Evolutionary conservation across 495 filamentous ascomycete genomes (phyloP).

Genomic region (Penicillium ochrochloron): DNA sequence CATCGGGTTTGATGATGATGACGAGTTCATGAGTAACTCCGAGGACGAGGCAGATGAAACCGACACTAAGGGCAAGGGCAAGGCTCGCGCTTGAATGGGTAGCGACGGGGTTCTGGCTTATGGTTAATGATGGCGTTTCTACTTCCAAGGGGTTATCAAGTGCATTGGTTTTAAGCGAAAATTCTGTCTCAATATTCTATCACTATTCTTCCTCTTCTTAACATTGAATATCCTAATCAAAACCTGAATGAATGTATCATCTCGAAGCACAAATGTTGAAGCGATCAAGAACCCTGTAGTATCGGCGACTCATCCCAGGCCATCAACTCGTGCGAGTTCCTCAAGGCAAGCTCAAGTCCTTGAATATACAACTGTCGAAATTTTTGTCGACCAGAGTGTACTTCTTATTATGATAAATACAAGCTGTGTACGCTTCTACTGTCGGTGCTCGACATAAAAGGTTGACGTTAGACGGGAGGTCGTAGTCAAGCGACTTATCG

Average conservation of each 20-base stretch:
- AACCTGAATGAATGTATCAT: not conserved
- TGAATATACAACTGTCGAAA: too few relatives aligned
- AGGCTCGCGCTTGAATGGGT: slow-evolving; percentile 39
- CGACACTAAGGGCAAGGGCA: slow-evolving; percentile 48
- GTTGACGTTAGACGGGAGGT: not conserved
- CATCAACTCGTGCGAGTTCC: too few relatives aligned
- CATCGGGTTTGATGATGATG: slow-evolving; percentile 88
- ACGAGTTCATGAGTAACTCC: slow-evolving; percentile 85
- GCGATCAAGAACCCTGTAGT: too few relatives aligned
- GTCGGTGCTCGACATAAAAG: too few relatives aligned
- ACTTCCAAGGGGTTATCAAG: slow-evolving; percentile 6
- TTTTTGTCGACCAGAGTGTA: too few relatives aligned
- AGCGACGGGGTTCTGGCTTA: slow-evolving; percentile 17
- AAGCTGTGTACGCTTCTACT: too few relatives aligned
- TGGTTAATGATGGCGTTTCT: slow-evolving; percentile 6
- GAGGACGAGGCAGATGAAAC: slow-evolving; percentile 49
- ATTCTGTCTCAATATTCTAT: slow-evolving; percentile 16
- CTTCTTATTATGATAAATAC: too few relatives aligned
- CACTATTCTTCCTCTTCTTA: not conserved
- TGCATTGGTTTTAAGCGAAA: slow-evolving; percentile 19
- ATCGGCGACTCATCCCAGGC: too few relatives aligned
- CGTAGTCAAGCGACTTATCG: slow-evolving; percentile 28
- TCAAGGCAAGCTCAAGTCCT: too few relatives aligned
- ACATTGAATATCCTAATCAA: not conserved
- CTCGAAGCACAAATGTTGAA: not conserved